Evolutionary conservation across 768 basidiomycete genomes (phyloP).

Genomic region (Xerocomellus dryophilus): DNA sequence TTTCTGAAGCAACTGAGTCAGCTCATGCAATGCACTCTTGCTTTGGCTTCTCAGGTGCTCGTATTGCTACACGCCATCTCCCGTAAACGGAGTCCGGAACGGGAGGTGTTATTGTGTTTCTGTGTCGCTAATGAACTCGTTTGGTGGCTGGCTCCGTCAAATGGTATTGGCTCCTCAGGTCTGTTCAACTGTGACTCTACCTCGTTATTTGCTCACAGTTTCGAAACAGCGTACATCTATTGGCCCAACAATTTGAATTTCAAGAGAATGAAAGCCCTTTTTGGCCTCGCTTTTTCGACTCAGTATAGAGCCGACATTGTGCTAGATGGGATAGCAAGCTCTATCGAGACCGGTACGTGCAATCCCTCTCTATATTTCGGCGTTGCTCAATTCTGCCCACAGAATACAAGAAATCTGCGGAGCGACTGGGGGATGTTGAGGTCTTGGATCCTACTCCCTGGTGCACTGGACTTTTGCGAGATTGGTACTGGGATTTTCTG

Average conservation of each 20-base stretch:
- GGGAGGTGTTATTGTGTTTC: slow-evolving; percentile 28
- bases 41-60: slow-evolving; percentile 26
- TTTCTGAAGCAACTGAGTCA: slow-evolving; percentile 28
- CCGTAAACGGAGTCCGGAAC: slow-evolving; percentile 25
- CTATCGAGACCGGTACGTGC: slow-evolving; percentile 32
- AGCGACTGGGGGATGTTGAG: slow-evolving; percentile 30
- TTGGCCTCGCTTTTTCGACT: slow-evolving; percentile 37
- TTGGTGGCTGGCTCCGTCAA: slow-evolving; percentile 33
- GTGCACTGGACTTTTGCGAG: slow-evolving; percentile 9
- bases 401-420: slow-evolving; percentile 39
- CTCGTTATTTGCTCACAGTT: background rate
- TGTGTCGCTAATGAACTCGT: slow-evolving; percentile 30
- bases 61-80: slow-evolving; percentile 20
- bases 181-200: background rate
- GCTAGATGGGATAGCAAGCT: slow-evolving; percentile 36
- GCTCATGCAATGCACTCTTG: slow-evolving; percentile 22
- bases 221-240: slow-evolving; percentile 37
- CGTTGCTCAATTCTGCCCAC: background rate
- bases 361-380: accelerated
- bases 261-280: slow-evolving; percentile 38
- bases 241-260: slow-evolving; percentile 38
- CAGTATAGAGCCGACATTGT: slow-evolving; percentile 35
- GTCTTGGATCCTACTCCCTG: slow-evolving; percentile 28
- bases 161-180: slow-evolving; percentile 38
- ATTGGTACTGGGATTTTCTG: slow-evolving; percentile 40